Evolutionary conservation across 352 stramenopile species (phyloP), one percentile per base, ranked within the genome.

Genomic region (Phytophthora quininea): DNA sequence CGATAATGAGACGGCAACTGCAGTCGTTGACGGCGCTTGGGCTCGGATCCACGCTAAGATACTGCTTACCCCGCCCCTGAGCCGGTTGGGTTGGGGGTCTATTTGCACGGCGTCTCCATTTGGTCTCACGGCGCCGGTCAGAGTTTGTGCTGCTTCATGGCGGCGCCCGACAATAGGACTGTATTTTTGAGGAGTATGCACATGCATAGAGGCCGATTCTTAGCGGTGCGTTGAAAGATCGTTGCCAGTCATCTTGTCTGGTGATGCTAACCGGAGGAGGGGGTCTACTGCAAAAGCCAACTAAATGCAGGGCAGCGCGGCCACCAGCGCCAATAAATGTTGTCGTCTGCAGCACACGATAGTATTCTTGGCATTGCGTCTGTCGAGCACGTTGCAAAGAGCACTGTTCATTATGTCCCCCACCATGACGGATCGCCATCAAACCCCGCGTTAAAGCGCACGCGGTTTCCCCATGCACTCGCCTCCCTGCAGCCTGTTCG

Each of bases 101-200:
- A 62, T 62, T 76, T 74, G 51, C 47, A 76, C 45, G 46, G 31
- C 29, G 30, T 33, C 61, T 58, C 33, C 51, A 75, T 58, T 63
- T 73, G 63, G 48, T 62, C 55, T 56, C 55, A 65, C 46, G 35
- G 35, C 10, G 35, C 10, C 10, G 35, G 10, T 49, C 45, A 2
- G 27, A 31, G 31, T 27, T 15, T 14, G 30, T 48, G 37, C 37
- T 55, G 32, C 27, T 15, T 37, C 15, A n/a, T 40, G 55, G 66
- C 38, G 14, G 27, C 54, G 19, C 52, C 43, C 29, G 62, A 67
- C 46, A 68, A 68, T 68, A 74, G 62, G 56, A 15, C 31, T 38
- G 31, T 74, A 71, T 71, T 74, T 71, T 74, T 64, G 62, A 37
- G 33, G 11, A 15, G 14, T 8, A 15, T 8, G 19, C 19, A 24